Percentiles rank a stretch among this genome's conserved stretches.
These are phyloP conservation scores for Podaxis sp. DNA, from an alignment of 768 basidiomycete genomes.

Conservation along the genomic window DNA sequence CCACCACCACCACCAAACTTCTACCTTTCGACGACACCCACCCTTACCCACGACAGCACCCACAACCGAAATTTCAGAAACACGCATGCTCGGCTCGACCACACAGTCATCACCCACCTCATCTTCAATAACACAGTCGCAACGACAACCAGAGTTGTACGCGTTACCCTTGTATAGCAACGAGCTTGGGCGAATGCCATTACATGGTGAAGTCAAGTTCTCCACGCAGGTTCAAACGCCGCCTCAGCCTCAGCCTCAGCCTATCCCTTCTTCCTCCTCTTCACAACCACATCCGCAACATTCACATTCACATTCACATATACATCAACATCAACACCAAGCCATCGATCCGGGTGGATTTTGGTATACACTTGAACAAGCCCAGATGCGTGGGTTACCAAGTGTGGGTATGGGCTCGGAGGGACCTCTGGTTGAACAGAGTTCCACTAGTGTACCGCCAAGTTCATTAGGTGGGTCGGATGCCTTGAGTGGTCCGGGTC, in stretches of 20 bases:
- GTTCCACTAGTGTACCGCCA: neutral
- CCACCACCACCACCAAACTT: neutral
- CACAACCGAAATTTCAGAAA: neutral
- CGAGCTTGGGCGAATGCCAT: conserved; percentile 52
- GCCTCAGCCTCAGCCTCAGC: neutral
- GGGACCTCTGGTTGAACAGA: neutral
- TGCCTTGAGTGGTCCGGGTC: neutral
- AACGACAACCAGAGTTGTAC: conserved; percentile 18
- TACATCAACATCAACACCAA: neutral
- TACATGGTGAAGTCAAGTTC: conserved; percentile 29
- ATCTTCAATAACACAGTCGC: conserved; percentile 3
- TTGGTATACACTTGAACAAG: conserved; percentile 6
- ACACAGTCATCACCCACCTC: neutral
- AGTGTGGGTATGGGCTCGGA: neutral
- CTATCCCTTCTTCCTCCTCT: neutral
- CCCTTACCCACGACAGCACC: neutral
- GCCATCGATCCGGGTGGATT: conserved; percentile 1
- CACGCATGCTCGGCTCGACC: neutral
- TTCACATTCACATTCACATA: neutral
- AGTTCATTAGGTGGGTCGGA: neutral
- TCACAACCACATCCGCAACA: neutral
- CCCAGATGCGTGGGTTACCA: neutral
- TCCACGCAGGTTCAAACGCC: conserved; percentile 8
- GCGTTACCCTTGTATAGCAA: conserved; percentile 56
- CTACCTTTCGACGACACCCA: conserved; percentile 10